Evolutionary conservation across 169 alveolate genomes (phyloP).

Genomic region (Plasmodium gallinaceum): DNA sequence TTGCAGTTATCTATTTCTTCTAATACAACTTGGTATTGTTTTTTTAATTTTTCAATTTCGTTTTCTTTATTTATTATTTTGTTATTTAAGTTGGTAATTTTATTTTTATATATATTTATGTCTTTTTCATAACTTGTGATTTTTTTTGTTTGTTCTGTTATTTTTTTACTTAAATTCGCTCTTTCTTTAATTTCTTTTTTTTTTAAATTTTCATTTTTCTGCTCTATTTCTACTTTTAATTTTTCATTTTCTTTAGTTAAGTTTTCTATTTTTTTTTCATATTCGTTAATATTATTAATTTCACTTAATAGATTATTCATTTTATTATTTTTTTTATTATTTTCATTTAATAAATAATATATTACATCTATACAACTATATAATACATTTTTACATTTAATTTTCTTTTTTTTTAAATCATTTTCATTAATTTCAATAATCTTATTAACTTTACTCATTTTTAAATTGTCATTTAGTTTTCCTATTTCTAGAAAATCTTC

Average conservation of each 20-base stretch:
- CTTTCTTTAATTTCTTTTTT: constrained; percentile 48
- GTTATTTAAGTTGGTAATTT: constrained; percentile 28
- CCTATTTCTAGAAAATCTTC: constrained; percentile 40
- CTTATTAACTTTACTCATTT: constrained; percentile 27
- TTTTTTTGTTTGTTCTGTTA: constrained; percentile 43
- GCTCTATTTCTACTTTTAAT: constrained; percentile 33
- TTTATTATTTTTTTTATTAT: constrained; percentile 65
- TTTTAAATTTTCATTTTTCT: constrained; percentile 34
- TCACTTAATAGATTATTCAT: constrained; percentile 46
- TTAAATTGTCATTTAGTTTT: constrained; percentile 39
- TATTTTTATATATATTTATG: constrained; percentile 62
- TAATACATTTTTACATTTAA: constrained; percentile 23
- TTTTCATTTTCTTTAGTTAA: constrained; percentile 67
- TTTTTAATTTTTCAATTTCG: constrained; percentile 57
- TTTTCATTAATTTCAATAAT: constrained; percentile 15
- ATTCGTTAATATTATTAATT: constrained; percentile 59
- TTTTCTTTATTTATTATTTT: constrained; percentile 44
- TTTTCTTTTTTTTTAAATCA: constrained; percentile 24
- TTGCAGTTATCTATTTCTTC: constrained; percentile 71
- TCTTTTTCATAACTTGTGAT: constrained; percentile 54
- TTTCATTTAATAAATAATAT: constrained; percentile 34
- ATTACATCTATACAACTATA: constrained; percentile 55
- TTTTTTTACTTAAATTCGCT: constrained; percentile 34
- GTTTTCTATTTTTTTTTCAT: constrained; percentile 46
- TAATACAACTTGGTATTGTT: constrained; percentile 21